Base-by-base conservation (phyloP, 495 filamentous ascomycete genomes). In the Hypomontagnella monticulosa region DNA sequence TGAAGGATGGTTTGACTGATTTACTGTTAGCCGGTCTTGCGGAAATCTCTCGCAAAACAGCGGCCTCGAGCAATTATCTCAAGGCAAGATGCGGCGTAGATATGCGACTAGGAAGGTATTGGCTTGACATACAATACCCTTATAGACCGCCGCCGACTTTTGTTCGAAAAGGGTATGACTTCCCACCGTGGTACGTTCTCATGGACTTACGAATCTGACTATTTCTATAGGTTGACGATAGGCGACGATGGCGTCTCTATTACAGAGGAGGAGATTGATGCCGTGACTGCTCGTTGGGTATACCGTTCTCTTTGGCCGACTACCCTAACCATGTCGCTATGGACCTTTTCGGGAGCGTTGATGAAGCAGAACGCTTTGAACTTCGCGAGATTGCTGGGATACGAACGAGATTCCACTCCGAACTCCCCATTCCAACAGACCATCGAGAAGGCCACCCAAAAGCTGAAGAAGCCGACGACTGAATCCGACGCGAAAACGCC, bases 121-220 rank as follows among this genome's bases (percentile, higher is more conserved):
- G 76, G 78, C 66, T 83, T 41, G 76, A 81, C 16, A 40, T 81
- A 2, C 65, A 75, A 12, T 81, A 76, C 47, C 80, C 80, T 0
- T 66, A 56, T 16, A 61, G 57, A 7, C 76, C 79, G 38, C 77
- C 80, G 5, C 79, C 79, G n/a, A 74, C 66, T 23, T 79, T 73
- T 55, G 70, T 73, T 40, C 69, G 69, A 18, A 64, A 66, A 41
- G 80, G 79, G 80, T 82, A 77, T 18, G 73, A 60, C 18, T 37
- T 8, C 10, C 8, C 10, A 4, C 30, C 34, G 10, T 16, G 5
- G 0, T 32, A 1, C 14, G 27, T 47, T n/a, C 1, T 12, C 15
- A 23, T 58, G 57, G 9, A 62, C 64, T 44, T 40, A 38, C 1
- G 7, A 9, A 18, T 40, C 70, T 73, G 58, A 73, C 44, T 32